Base-by-base conservation (phyloP, 305 asterid species). In the Euphrasia arctica region DNA sequence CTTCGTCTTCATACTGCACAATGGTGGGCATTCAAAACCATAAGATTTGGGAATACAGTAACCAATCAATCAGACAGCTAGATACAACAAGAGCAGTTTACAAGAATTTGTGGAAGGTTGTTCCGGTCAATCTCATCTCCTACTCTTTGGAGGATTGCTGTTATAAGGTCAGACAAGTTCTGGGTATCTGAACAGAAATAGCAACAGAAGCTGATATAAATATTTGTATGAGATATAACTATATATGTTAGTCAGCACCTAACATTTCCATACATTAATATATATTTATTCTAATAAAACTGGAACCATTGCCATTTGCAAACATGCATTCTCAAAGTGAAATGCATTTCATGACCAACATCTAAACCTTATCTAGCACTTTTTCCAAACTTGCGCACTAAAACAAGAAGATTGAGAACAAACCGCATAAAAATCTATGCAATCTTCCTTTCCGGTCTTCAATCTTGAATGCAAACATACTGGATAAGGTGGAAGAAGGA, bases 341-440 rank as follows among this genome's bases (percentile, higher is more conserved):
- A 64, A 61, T 15, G 43, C 39, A 64, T 41, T 3, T 32, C 27
- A 59, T 14, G 43, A 36, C 64, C 48, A 43, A 36, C 55, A 50
- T 5, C 22, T 14, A 12, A 50, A 50, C 55, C 27, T 14, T 18
- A 13, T n/a, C 27, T 14, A 14, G 28, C 28, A 50, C 28, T n/a
- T 45, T 45, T 50, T 18, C 25, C 28, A 50, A 14, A 50, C 22
- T 50, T 50, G 55, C 1, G 10, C 10, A 4, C 9, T 50, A 50
- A 50, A 57, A 65, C 32, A 72, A 65, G 18, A 36, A 63, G 68
- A 49, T 50, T 14, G 60, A 45, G 62, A 70, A 77, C 80, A 36
- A 77, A 93, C 99, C 97, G 56, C 92, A 85, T 68, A 79, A 74
- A 75, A 93, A 93, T 64, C 99, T 82, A 72, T 93, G 99, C 96